Conservation (phyloP, 2,329 filamentous ascomycete species). For the Sclerotinia borealis region DNA sequence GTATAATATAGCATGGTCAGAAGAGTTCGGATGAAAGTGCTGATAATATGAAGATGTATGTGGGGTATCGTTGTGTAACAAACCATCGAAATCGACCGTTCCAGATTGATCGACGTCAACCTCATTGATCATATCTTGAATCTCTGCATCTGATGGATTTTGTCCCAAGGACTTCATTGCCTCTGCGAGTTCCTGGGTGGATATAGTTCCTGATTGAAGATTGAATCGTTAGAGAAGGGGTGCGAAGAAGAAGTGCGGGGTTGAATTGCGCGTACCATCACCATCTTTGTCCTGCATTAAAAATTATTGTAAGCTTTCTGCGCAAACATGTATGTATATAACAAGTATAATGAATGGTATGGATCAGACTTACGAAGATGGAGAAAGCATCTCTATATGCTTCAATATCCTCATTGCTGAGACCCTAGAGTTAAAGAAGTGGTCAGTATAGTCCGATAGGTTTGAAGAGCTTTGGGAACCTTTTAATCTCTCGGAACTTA, state of each 20-base stretch:
- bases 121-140: conserved; percentile 15
- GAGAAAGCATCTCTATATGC: conserved; percentile 13
- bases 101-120: conserved; percentile 14
- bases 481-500: neutral
- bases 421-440: neutral
- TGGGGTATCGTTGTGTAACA: neutral
- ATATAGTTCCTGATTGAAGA: conserved; percentile 7
- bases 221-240: neutral
- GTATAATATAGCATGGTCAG: neutral
- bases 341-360: too few species aligned
- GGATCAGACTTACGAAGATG: conserved; percentile 4
- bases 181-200: conserved; percentile 8
- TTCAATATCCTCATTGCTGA: conserved; percentile 11
- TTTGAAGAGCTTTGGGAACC: neutral
- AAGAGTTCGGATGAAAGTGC: neutral
- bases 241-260: conserved; percentile 6
- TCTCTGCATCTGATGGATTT: conserved; percentile 12
- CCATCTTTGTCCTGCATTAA: conserved; percentile 9
- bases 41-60: neutral
- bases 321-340: too few species aligned
- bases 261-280: conserved; percentile 11
- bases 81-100: conserved; percentile 14
- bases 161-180: conserved; percentile 13
- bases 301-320: neutral
- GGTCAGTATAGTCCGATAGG: neutral